Evolutionary conservation across 495 filamentous ascomycete species (phyloP).

Genomic region (Lineolata rhizophorae): DNA sequence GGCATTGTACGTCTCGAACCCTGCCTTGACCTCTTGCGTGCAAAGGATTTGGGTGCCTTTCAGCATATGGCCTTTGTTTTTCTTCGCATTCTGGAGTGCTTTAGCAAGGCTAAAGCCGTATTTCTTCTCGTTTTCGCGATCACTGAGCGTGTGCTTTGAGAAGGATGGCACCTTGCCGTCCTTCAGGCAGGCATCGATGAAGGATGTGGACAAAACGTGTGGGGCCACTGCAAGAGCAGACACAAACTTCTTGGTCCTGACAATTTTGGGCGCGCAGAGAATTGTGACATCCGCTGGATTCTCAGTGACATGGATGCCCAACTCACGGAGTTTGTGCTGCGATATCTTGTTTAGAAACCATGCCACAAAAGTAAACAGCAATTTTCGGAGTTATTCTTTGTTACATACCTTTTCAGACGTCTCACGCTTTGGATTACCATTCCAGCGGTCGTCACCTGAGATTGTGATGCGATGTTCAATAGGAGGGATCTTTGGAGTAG

Average conservation of each 20-base stretch:
- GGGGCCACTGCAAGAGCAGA: slow-evolving; percentile 60
- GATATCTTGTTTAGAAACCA: too few species aligned
- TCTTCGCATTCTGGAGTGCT: slow-evolving; percentile 42
- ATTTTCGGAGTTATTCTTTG: slow-evolving; percentile 9
- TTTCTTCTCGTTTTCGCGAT: slow-evolving; percentile 44
- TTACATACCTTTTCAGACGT: slow-evolving; percentile 52
- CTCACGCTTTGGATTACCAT: slow-evolving; percentile 42
- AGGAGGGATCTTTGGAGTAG: slow-evolving; percentile 34
- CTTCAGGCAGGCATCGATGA: slow-evolving; percentile 50
- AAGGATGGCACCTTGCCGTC: slow-evolving; percentile 35
- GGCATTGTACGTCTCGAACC: slow-evolving; percentile 56
- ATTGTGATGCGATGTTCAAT: slow-evolving; percentile 51
- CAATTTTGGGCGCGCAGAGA: slow-evolving; percentile 65
- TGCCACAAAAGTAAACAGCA: too few species aligned
- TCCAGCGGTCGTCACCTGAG: slow-evolving; percentile 64
- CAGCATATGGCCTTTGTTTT: slow-evolving; percentile 55
- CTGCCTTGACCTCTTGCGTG: slow-evolving; percentile 52
- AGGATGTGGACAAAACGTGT: slow-evolving; percentile 50
- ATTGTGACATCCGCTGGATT: slow-evolving; percentile 59
- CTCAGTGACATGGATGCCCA: slow-evolving; percentile 62
- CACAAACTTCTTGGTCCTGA: slow-evolving; percentile 86
- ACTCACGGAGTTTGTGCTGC: slow-evolving; percentile 58
- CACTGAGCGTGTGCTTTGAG: slow-evolving; percentile 40
- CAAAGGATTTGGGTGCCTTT: slow-evolving; percentile 55
- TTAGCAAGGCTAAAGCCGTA: slow-evolving; percentile 44